phyloP scores from a whole-genome alignment of 306 rosid genomes.

The Boehmeria nivea region DNA sequence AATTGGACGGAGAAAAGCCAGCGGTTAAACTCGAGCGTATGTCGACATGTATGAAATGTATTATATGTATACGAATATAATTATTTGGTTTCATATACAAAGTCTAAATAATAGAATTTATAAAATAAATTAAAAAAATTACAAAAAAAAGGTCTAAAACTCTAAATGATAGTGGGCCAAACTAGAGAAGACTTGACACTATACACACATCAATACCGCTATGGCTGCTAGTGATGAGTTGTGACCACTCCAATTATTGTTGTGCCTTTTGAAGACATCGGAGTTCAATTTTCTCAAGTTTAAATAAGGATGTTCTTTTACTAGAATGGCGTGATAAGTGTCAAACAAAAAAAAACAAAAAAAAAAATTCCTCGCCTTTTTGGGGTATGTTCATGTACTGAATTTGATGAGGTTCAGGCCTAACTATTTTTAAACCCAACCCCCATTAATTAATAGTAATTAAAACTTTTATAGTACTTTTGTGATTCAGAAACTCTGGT shows the following conservation, averaged over 20 bases:
- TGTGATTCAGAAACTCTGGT: background rate
- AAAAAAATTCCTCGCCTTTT: too few species aligned
- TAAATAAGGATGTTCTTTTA: background rate
- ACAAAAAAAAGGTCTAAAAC: too few species aligned
- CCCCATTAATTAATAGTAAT: slow-evolving; percentile 1
- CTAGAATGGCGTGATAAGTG: background rate
- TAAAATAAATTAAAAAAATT: too few species aligned
- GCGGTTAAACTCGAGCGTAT: too few species aligned
- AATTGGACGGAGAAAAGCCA: too few species aligned
- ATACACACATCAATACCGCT: background rate
- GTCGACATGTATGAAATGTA: too few species aligned
- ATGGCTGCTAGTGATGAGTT: slow-evolving; percentile 5
- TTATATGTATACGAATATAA: background rate
- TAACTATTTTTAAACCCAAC: background rate
- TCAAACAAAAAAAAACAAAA: background rate
- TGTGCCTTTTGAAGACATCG: slow-evolving; percentile 5
- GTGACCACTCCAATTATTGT: slow-evolving; percentile 1
- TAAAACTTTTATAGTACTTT: background rate
- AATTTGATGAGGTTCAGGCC: too few species aligned
- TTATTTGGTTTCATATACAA: background rate
- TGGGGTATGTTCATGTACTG: too few species aligned
- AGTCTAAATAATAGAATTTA: too few species aligned
- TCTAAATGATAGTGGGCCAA: too few species aligned
- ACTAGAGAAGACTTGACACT: background rate
- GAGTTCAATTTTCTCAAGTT: background rate